Conservation (phyloP, 176 grass and related monocot species). For the Zoysia japonica region DNA sequence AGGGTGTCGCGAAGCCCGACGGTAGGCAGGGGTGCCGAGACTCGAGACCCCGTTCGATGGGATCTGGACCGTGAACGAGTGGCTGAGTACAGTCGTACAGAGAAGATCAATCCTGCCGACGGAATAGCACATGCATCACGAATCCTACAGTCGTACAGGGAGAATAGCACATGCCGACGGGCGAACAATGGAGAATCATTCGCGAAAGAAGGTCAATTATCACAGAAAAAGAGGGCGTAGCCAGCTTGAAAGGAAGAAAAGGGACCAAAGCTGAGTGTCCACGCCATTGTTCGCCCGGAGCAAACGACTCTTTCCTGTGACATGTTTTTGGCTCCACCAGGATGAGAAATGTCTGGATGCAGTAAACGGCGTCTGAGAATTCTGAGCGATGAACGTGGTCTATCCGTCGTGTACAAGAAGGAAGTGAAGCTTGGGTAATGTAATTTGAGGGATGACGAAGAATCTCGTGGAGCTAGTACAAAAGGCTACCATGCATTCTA, state of each 20-base stretch:
- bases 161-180: background rate
- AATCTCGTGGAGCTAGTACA: no score
- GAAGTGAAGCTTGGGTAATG: background rate
- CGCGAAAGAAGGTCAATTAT: background rate
- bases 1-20: background rate
- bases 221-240: background rate
- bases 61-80: background rate
- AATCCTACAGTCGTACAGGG: no score
- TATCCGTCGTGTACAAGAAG: background rate
- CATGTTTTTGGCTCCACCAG: background rate
- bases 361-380: background rate
- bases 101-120: background rate
- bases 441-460: background rate
- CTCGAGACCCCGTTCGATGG: background rate
- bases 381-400: no score
- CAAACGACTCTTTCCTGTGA: background rate
- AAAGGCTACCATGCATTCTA: no score
- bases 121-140: background rate
- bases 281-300: background rate
- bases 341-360: background rate
- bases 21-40: background rate
- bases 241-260: slow-evolving; percentile 7
- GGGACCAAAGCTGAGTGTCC: background rate
- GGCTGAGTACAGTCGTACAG: background rate
- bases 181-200: background rate